Evolutionary conservation across 305 asterid species (phyloP).

Genomic region (Solanum hybrid): DNA sequence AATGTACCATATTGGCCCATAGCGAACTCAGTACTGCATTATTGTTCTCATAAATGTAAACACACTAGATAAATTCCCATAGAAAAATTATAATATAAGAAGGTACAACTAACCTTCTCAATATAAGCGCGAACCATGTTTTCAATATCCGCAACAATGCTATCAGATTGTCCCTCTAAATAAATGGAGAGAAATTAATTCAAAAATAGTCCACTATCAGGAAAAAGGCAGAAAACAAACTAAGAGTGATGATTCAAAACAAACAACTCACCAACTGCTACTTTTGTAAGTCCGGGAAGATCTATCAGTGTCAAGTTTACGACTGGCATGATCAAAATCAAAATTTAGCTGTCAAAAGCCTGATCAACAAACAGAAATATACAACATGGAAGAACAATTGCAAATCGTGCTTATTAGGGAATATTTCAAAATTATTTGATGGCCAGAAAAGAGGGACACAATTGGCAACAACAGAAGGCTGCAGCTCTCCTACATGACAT

Average conservation of each 20-base stretch:
- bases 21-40: background rate
- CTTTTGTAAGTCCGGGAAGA: slow-evolving; percentile 98
- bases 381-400: background rate
- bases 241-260: background rate
- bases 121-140: slow-evolving; percentile 90
- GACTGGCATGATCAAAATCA: slow-evolving; percentile 42
- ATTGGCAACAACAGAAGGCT: background rate
- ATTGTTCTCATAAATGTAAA: background rate
- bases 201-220: background rate
- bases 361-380: background rate
- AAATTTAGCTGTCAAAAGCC: background rate
- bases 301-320: slow-evolving; percentile 92
- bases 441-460: background rate
- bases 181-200: background rate
- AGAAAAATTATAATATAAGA: background rate
- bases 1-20: background rate
- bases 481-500: background rate
- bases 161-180: slow-evolving; percentile 88
- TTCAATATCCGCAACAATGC: slow-evolving; percentile 77
- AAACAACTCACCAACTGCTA: slow-evolving; percentile 75
- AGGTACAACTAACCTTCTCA: slow-evolving; percentile 56
- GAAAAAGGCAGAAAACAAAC: background rate
- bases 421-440: background rate
- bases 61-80: background rate
- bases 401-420: background rate